phyloP scores from a whole-genome alignment of 148 eudicot genomes.

The Tetragonia tetragonoides region DNA sequence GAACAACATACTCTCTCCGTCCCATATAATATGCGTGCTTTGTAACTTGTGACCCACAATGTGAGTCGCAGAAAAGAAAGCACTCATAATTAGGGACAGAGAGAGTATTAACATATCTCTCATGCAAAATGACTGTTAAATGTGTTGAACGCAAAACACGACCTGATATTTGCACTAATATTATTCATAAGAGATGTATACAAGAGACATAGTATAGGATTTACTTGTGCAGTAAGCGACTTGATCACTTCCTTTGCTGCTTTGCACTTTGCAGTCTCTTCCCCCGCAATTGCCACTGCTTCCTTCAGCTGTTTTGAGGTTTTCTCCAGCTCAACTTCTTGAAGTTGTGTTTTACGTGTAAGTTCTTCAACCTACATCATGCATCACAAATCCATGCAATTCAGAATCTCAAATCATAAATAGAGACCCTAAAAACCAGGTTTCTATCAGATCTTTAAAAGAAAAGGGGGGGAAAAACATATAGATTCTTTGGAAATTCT shows the following conservation, averaged over 20 bases:
- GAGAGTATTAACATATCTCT: not conserved
- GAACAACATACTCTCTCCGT: not conserved
- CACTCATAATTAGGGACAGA: too few species aligned
- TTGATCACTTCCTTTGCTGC: constrained; percentile 77
- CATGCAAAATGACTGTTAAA: not conserved
- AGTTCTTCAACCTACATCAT: constrained; percentile 61
- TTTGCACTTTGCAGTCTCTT: constrained; percentile 59
- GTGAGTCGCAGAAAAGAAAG: too few species aligned
- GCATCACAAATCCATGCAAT: not conserved
- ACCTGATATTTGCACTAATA: not conserved
- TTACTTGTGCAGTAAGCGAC: constrained; percentile 68
- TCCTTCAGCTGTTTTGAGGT: constrained; percentile 56
- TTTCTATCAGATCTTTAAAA: not conserved
- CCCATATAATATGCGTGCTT: too few species aligned
- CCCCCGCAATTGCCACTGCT: constrained; percentile 48
- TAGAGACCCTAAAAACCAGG: not conserved
- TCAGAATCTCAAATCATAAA: not conserved
- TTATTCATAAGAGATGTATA: not conserved
- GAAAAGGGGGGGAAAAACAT: too few species aligned
- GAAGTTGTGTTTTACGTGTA: constrained; percentile 55
- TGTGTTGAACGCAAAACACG: not conserved
- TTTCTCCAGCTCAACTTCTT: constrained; percentile 60
- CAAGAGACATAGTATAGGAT: constrained; percentile 3
- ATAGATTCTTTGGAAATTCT: too few species aligned
- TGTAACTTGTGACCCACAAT: too few species aligned